These are phyloP conservation scores for Xylaria sp. DNA, from an alignment of 2,329 filamentous ascomycete species.

Conservation along the genomic window DNA sequence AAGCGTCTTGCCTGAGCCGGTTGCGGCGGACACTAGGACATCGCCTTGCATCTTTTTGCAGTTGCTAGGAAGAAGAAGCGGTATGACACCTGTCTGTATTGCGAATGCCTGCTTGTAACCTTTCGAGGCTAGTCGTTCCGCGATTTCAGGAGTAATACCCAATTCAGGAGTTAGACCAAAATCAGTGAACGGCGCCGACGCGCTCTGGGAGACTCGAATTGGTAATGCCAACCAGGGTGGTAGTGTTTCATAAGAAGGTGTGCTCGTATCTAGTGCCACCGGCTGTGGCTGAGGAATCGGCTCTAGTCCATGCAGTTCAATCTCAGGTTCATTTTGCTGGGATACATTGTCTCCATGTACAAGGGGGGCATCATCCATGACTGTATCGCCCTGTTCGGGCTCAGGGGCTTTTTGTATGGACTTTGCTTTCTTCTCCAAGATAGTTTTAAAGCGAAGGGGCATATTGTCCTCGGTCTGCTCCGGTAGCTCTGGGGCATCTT, in stretches of 20 bases:
- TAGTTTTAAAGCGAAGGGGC: constrained; percentile 57
- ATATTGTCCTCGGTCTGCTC: constrained; percentile 39
- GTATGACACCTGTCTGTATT: constrained; percentile 82
- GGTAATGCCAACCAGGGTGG: constrained; percentile 85
- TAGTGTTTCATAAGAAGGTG: constrained; percentile 79
- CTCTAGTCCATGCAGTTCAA: constrained; percentile 75
- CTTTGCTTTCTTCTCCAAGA: constrained; percentile 67
- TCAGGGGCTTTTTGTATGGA: constrained; percentile 63
- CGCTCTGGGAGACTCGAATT: constrained; percentile 71
- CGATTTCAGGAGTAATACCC: constrained; percentile 69
- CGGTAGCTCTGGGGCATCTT: constrained; percentile 28
- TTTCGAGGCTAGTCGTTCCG: constrained; percentile 72
- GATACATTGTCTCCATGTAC: constrained; percentile 26
- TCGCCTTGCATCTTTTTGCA: constrained; percentile 75
- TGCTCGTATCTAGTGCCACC: constrained; percentile 65
- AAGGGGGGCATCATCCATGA: constrained; percentile 47
- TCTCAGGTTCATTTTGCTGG: constrained; percentile 39
- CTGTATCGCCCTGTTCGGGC: constrained; percentile 49
- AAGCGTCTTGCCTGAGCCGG: constrained; percentile 94
- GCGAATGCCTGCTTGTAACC: constrained; percentile 79
- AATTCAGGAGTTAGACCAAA: constrained; percentile 59
- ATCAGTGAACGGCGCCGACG: constrained; percentile 68
- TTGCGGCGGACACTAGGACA: constrained; percentile 89
- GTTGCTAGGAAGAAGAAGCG: constrained; percentile 75
- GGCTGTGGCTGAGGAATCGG: constrained; percentile 83